Evolutionary conservation across 257 asterid genomes (phyloP).

Genomic region (Fraxinus anomala): DNA sequence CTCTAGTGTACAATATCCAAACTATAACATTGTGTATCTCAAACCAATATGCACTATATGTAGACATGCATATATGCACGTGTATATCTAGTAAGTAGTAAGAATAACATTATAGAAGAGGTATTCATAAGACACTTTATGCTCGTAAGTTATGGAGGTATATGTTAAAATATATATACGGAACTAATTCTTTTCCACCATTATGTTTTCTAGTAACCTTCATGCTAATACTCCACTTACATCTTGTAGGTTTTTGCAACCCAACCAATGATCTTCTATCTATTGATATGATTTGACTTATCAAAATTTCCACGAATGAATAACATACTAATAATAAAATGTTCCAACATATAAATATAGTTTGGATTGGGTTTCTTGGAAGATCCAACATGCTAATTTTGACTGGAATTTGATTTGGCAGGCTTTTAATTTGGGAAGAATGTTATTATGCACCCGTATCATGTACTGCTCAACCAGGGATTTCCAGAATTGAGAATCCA

Average conservation of each 20-base stretch:
- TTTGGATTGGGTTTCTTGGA: not conserved
- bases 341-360: not conserved
- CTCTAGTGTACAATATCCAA: not conserved
- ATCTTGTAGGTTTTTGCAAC: not conserved
- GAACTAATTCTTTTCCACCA: not conserved
- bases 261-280: not conserved
- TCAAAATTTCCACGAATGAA: not conserved
- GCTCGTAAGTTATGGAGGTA: not conserved
- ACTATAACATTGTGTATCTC: not conserved
- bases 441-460: constrained; percentile 49
- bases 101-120: not conserved
- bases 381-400: constrained; percentile 5
- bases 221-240: not conserved
- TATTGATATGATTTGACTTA: not conserved
- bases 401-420: constrained; percentile 29
- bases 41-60: not conserved
- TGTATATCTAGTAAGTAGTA: not conserved
- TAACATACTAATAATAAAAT: not conserved
- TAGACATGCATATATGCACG: not conserved
- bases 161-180: too few species aligned
- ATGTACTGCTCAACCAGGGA: constrained; percentile 29
- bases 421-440: constrained; percentile 83
- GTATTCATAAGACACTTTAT: not conserved
- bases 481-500: constrained; percentile 36
- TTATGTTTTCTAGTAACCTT: not conserved